phyloP scores from a whole-genome alignment of 1,284 basidiomycete genomes.

The Vanrija sp. region DNA sequence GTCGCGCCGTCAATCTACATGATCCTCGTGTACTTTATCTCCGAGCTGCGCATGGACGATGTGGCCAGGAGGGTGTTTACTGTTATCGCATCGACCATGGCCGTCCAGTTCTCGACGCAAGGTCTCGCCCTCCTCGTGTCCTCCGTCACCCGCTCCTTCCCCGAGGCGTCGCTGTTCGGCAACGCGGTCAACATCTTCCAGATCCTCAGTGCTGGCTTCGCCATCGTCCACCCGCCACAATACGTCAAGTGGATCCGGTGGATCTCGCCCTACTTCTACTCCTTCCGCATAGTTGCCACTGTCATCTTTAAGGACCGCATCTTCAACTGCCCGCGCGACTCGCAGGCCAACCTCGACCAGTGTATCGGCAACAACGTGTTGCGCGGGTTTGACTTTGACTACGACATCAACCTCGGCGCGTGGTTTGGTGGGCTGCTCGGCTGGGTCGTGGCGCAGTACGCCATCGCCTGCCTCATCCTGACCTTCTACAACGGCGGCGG shows the following conservation, averaged over 20 bases:
- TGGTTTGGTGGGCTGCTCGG: constrained; percentile 50
- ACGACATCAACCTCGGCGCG: constrained; percentile 41
- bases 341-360: constrained; percentile 42
- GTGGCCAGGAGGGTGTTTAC: constrained; percentile 48
- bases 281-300: constrained; percentile 45
- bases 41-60: constrained; percentile 44
- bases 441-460: constrained; percentile 41
- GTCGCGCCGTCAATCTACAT: constrained; percentile 45
- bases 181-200: constrained; percentile 43
- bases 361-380: constrained; percentile 51
- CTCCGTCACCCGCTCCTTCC: constrained; percentile 45
- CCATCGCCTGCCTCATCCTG: constrained; percentile 45
- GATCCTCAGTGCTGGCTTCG: constrained; percentile 40
- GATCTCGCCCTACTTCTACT: constrained; percentile 43
- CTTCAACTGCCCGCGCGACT: constrained; percentile 48
- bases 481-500: constrained; percentile 48
- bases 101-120: constrained; percentile 50
- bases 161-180: constrained; percentile 44
- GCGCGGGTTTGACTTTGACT: constrained; percentile 44
- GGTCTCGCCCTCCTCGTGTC: constrained; percentile 48
- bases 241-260: constrained; percentile 52
- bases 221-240: constrained; percentile 47
- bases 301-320: constrained; percentile 48
- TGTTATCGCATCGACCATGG: constrained; percentile 47
- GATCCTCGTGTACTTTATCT: constrained; percentile 47